phyloP scores from a whole-genome alignment of 2,329 filamentous ascomycete species.

The Achaetomium macrosporum region DNA sequence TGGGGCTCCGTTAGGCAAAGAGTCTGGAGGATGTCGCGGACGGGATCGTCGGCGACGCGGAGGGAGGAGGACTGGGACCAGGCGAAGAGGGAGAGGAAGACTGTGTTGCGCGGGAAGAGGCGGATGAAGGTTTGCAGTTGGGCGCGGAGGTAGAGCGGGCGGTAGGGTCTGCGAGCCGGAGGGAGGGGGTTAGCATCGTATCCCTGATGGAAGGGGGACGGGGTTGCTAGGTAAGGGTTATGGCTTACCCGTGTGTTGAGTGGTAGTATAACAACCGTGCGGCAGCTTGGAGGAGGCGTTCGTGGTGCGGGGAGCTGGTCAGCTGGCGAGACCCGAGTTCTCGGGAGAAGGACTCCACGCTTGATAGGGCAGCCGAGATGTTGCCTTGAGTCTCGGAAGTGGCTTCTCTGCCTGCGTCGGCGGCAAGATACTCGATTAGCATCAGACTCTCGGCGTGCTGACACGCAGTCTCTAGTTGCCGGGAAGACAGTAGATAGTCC shows the following conservation, averaged over 20 bases:
- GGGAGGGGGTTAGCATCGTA: not conserved
- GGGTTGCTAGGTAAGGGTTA: not conserved
- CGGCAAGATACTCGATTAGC: slow-evolving; percentile 61
- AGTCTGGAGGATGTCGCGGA: slow-evolving; percentile 59
- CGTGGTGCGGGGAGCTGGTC: slow-evolving; percentile 38
- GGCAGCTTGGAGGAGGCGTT: slow-evolving; percentile 64
- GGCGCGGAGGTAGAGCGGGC: slow-evolving; percentile 58
- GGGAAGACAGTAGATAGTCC: slow-evolving; percentile 50
- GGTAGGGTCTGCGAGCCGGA: slow-evolving; percentile 49
- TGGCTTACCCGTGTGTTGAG: slow-evolving; percentile 48
- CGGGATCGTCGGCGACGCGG: slow-evolving; percentile 63
- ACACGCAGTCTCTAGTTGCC: slow-evolving; percentile 43
- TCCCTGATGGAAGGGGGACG: not conserved
- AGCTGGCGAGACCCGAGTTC: slow-evolving; percentile 37
- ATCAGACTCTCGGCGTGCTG: slow-evolving; percentile 56
- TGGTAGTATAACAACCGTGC: slow-evolving; percentile 63
- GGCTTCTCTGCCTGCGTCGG: slow-evolving; percentile 34
- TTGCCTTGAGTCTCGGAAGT: slow-evolving; percentile 47
- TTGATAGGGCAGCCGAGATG: slow-evolving; percentile 44
- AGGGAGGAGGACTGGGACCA: slow-evolving; percentile 64
- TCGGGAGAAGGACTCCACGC: slow-evolving; percentile 37
- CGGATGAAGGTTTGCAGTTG: slow-evolving; percentile 55
- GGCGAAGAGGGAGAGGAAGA: slow-evolving; percentile 67
- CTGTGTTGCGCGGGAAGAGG: slow-evolving; percentile 67
- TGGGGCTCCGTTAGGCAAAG: slow-evolving; percentile 36